Evolutionary conservation across 768 basidiomycete species (phyloP), one percentile per base, ranked within the genome.

Genomic region (Pholiota conissans): DNA sequence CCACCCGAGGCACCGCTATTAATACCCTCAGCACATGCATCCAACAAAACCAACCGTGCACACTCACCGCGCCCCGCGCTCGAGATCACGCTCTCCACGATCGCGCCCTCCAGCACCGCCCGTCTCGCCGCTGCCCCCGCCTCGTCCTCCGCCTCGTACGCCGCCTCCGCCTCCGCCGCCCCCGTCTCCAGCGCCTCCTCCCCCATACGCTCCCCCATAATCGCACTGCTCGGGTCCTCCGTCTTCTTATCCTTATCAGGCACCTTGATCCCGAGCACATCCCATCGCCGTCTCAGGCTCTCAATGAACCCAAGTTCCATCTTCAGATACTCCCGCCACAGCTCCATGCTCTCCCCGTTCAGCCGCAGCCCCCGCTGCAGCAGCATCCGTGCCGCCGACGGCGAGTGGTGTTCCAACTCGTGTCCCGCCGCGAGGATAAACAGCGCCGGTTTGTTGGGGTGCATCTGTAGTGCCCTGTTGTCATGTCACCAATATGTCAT

Each of bases 251-350:
- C 74, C 68, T 40, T 27, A 27, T 70, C 45, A 73, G 50, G 49
- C 57, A 62, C 55, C 22, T 70, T 63, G 51, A 95, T 87, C 7
- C 93, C 94, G 18, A 96, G 76, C 7, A 91, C 76, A 45, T 78
- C 84, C 93, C 92, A 94, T 51, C 94, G 79, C 61, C 90, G 75
- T 35, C 90, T 77, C 48, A 95, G 73, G 13, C 83, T 84, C 74
- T 96, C 93, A 7, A 93, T 76, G 70, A 92, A 96, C 2, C 86
- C 86, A 4, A 95, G 73, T 69, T 98, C 95, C 84, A 97, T 92
- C 68, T 86, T 86, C 61, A 93, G 85, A 68, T 95, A 96, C 71
- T 95, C 94, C 20, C 79, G 78, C 95, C 95, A 98, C 71, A 98
- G 76, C 56, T 87, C 85, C 29, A 82, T 70, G 61, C 84, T 90